These are phyloP conservation scores for Cladobotryum mycophilum DNA, from an alignment of 2,329 filamentous ascomycete genomes.

Conservation along the genomic window DNA sequence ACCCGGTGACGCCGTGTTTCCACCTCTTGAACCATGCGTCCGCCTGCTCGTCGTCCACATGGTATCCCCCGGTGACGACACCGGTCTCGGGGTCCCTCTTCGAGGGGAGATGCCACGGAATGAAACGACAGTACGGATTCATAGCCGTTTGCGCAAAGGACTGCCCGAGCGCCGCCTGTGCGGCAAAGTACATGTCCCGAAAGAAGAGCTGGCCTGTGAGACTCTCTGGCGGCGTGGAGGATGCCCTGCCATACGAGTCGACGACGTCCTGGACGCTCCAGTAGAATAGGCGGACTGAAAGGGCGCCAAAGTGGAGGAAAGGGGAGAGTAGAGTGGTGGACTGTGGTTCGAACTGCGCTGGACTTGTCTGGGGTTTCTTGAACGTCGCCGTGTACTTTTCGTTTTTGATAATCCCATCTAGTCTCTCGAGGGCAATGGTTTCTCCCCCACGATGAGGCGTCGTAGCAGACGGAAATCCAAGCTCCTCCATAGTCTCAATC, in stretches of 20 bases:
- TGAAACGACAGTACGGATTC: slow-evolving; percentile 64
- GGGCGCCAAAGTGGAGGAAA: slow-evolving; percentile 66
- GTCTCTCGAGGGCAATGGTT: slow-evolving; percentile 50
- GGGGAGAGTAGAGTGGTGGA: slow-evolving; percentile 69
- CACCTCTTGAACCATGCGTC: slow-evolving; percentile 63
- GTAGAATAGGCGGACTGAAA: slow-evolving; percentile 67
- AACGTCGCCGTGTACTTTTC: slow-evolving; percentile 66
- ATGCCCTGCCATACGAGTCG: slow-evolving; percentile 43
- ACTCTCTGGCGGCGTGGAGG: slow-evolving; percentile 59
- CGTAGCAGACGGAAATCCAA: slow-evolving; percentile 59
- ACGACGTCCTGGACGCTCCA: slow-evolving; percentile 62
- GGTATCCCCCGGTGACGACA: slow-evolving; percentile 52
- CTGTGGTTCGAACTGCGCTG: slow-evolving; percentile 65
- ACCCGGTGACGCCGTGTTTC: slow-evolving; percentile 63
- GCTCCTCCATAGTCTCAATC: slow-evolving; percentile 63
- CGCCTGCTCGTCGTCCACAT: slow-evolving; percentile 55
- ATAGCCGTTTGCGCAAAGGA: slow-evolving; percentile 58
- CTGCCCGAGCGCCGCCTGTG: slow-evolving; percentile 62
- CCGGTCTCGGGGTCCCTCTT: slow-evolving; percentile 41
- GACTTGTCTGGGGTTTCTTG: slow-evolving; percentile 68
- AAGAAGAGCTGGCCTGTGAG: slow-evolving; percentile 69
- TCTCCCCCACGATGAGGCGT: slow-evolving; percentile 68
- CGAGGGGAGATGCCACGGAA: slow-evolving; percentile 71
- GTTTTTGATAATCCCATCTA: slow-evolving; percentile 55
- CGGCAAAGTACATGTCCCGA: slow-evolving; percentile 78